These are phyloP conservation scores for Drechslerella stenobrocha DNA, from an alignment of 2,329 filamentous ascomycete genomes.

Conservation along the genomic window DNA sequence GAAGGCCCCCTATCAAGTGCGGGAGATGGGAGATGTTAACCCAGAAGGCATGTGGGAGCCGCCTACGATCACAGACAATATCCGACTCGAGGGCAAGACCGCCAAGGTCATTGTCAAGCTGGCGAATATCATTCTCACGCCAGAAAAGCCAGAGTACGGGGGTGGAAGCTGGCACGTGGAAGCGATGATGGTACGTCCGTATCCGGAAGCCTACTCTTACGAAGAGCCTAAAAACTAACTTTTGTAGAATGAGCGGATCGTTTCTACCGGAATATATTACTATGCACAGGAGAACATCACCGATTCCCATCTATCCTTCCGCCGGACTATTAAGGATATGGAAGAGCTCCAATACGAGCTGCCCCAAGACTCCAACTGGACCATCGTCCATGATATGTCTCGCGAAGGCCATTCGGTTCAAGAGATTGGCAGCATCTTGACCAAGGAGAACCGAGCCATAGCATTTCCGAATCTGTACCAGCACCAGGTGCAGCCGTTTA, in stretches of 20 bases:
- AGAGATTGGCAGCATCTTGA: conserved; percentile 33
- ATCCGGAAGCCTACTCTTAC: background rate
- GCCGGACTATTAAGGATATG: conserved; percentile 54
- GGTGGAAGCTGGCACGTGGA: conserved; percentile 64
- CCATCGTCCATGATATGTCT: conserved; percentile 24
- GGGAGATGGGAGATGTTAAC: conserved; percentile 10
- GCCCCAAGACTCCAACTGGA: conserved; percentile 33
- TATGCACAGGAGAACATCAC: conserved; percentile 66
- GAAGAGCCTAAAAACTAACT: background rate
- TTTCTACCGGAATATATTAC: conserved; percentile 66
- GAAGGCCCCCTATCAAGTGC: conserved; percentile 14
- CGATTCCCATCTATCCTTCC: conserved; percentile 61
- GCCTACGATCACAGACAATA: conserved; percentile 1
- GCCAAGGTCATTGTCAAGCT: conserved; percentile 69
- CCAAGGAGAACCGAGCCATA: conserved; percentile 29
- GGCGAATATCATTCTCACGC: conserved; percentile 64
- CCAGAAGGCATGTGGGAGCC: conserved; percentile 4
- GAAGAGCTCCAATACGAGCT: conserved; percentile 10
- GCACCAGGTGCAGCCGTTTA: conserved; percentile 41
- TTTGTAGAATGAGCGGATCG: conserved; percentile 65
- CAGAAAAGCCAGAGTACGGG: conserved; percentile 60
- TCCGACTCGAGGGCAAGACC: conserved; percentile 54
- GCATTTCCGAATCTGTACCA: conserved; percentile 44
- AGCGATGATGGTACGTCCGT: conserved; percentile 56
- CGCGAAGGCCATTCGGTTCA: conserved; percentile 22